Conservation (phyloP, 495 filamentous ascomycete genomes). For the Penicillium canescens region DNA sequence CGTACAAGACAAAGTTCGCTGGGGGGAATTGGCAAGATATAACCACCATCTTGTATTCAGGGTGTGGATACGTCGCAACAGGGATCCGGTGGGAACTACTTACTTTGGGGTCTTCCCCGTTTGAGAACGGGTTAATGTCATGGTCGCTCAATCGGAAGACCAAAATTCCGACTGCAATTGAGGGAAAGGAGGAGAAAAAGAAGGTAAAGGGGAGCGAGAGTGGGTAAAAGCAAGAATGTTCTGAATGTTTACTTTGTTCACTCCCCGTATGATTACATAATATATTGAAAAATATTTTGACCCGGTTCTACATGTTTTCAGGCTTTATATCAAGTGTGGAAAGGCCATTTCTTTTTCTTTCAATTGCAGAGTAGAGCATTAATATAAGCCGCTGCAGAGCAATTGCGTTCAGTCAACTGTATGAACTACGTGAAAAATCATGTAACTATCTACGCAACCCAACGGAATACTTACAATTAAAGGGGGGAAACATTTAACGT, state of each 20-base stretch:
- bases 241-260: slow-evolving; percentile 27
- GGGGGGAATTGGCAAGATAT: slow-evolving; percentile 8
- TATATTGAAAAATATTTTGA: slow-evolving; percentile 7
- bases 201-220: slow-evolving; percentile 18
- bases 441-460: too few species aligned
- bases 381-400: too few species aligned
- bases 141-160: slow-evolving; percentile 29
- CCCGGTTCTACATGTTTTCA: neutral
- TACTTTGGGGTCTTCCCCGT: slow-evolving; percentile 53
- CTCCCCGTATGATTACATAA: slow-evolving; percentile 14
- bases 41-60: neutral
- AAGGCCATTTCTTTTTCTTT: too few species aligned
- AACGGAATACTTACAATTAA: too few species aligned
- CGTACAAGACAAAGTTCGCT: neutral
- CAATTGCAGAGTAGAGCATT: too few species aligned
- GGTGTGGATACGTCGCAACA: slow-evolving; percentile 16
- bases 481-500: too few species aligned
- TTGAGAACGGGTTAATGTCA: slow-evolving; percentile 52
- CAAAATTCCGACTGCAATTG: slow-evolving; percentile 20
- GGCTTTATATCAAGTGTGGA: neutral
- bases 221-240: slow-evolving; percentile 18
- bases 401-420: too few species aligned
- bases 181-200: slow-evolving; percentile 7
- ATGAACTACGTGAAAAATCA: too few species aligned
- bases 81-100: slow-evolving; percentile 26